Evolutionary conservation across 371 early-diverging fungal genomes (phyloP).

Genomic region (Smittium mucronatum): DNA sequence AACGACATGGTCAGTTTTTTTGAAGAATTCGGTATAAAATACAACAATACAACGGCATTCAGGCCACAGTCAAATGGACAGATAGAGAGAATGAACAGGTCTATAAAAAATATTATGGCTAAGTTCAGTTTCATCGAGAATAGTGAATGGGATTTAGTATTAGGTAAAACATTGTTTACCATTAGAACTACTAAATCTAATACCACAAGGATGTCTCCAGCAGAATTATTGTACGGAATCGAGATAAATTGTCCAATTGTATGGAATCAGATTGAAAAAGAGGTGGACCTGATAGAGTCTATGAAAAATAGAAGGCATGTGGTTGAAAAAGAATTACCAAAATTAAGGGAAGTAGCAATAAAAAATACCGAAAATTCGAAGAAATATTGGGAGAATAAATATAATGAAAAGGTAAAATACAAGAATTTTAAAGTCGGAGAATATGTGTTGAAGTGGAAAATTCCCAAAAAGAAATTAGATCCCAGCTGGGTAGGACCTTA

Average conservation of each 20-base stretch:
- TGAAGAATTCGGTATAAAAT: slow-evolving; percentile 8
- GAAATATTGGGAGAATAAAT: background rate
- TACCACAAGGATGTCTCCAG: background rate
- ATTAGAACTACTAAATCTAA: background rate
- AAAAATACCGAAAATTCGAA: background rate
- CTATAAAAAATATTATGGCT: slow-evolving; percentile 3
- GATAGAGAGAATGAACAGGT: slow-evolving; percentile 10
- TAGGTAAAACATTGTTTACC: background rate
- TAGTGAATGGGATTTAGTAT: background rate
- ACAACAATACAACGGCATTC: slow-evolving; percentile 6
- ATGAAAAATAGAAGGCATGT: background rate
- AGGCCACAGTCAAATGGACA: slow-evolving; percentile 12
- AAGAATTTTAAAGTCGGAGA: background rate
- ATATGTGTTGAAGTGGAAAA: background rate
- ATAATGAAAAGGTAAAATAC: background rate
- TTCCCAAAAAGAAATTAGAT: background rate
- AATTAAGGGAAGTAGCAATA: background rate
- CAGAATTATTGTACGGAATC: slow-evolving; percentile 7
- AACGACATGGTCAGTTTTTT: slow-evolving; percentile 4
- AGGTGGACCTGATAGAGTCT: background rate
- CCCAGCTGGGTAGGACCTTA: background rate
- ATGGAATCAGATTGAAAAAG: background rate
- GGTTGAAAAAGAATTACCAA: background rate
- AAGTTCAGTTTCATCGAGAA: background rate
- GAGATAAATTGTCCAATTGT: background rate